Evolutionary conservation across 2,329 filamentous ascomycete genomes (phyloP).

Genomic region (Dothidotthia symphoricarpi): DNA sequence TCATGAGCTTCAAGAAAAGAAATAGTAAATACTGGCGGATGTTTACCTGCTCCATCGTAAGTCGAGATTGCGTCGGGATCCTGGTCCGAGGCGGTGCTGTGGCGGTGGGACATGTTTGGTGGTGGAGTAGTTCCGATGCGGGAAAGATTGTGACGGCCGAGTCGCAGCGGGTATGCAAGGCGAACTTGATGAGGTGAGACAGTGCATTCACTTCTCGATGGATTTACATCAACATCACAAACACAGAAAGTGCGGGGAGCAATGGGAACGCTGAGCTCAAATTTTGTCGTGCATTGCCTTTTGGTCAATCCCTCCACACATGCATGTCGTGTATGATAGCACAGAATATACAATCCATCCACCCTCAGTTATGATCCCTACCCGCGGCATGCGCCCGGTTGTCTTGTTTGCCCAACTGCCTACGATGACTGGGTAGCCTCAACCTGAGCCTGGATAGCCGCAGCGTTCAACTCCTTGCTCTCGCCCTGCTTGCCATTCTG

Average conservation of each 20-base stretch:
- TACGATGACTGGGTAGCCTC: conserved; percentile 48
- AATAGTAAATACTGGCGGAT: not conserved
- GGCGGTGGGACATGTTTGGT: conserved; percentile 28
- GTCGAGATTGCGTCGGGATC: conserved; percentile 6
- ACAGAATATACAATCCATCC: conserved; percentile 40
- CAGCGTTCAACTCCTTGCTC: conserved; percentile 64
- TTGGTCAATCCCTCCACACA: conserved; percentile 13
- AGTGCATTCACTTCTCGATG: conserved; percentile 6
- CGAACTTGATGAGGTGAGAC: conserved; percentile 5
- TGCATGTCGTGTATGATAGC: conserved; percentile 32
- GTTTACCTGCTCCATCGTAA: conserved; percentile 19
- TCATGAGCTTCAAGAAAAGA: conserved; percentile 9
- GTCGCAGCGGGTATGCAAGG: conserved; percentile 11
- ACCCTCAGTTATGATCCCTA: conserved; percentile 3
- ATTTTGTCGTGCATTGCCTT: conserved; percentile 31
- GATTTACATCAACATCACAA: too few relatives aligned
- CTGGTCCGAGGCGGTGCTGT: conserved; percentile 19
- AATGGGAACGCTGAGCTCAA: conserved; percentile 15
- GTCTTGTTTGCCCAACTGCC: conserved; percentile 3
- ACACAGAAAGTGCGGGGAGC: conserved; percentile 1
- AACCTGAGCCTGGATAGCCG: conserved; percentile 49
- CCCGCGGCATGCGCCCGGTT: not conserved
- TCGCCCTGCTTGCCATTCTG: conserved; percentile 98
- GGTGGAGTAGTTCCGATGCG: conserved; percentile 34
- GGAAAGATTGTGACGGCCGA: conserved; percentile 28